Evolutionary conservation across 345 rosid species (phyloP), one percentile per base, ranked within the genome.

Genomic region (Carallia pectinifolia): DNA sequence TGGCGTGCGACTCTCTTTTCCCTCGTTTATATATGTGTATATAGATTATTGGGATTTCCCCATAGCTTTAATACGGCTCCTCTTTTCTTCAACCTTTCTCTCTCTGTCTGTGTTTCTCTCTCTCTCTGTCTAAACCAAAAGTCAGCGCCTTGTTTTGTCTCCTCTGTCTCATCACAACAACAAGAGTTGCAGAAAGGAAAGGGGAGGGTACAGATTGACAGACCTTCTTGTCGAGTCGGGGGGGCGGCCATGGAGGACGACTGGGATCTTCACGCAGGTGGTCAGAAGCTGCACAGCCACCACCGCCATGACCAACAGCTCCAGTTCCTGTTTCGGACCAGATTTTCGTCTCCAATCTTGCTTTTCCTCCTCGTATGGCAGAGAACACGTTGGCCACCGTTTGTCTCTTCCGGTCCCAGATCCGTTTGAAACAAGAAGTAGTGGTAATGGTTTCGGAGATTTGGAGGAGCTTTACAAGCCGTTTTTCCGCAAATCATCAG

Each of bases 211-310:
- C 72, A 80, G 77, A 75, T 81, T 83, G 81, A 48, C 69, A 71
- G 78, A 62, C 70, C 77, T 30, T 64, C 31, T 73, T 64, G 60
- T 73, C 69, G 39, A 64, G 50, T 55, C 60, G 27, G 23, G 30
- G 4, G 23, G 30, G 44, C 74, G 30, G 44, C 74, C 75, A 85
- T 92, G 94, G 96, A 84, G 70, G 96, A 79, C 65, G 97, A 92
- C 74, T 94, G 98, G 98, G 97, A 94, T 87, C 93, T 94, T 71
- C 87, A 86, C 67, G 98, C 98, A 63, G 96, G 96, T 94, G 77
- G 97, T 94, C 52, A 82, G 97, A 79, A 86, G 97, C 40, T 88
- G 92, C 77, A 7, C 31, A 5, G 31, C 60, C 60, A 5, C 6
- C 31, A 4, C 88, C 53, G 39, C 82, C 53, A 64, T 85, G 61